A percentile compares a stretch with the other conserved stretches of the same genome.
These are phyloP conservation scores for Penicillium taxi DNA, from an alignment of 495 filamentous ascomycete genomes.

Conservation along the genomic window DNA sequence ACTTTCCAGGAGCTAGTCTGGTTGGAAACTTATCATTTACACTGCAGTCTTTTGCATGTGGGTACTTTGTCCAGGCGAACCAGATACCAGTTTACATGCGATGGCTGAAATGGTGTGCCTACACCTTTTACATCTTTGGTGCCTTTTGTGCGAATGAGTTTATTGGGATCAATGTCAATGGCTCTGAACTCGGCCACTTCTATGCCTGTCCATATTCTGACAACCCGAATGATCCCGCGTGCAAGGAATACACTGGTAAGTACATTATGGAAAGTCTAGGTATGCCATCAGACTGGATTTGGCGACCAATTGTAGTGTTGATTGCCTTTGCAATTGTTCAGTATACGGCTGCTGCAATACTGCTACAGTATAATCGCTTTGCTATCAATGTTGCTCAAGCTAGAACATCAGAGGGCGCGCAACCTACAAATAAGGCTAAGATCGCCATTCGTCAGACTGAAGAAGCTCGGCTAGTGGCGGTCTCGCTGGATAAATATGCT, in stretches of 20 bases:
- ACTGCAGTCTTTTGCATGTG: slow-evolving; percentile 60
- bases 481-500: slow-evolving; percentile 52
- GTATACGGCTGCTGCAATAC: slow-evolving; percentile 45
- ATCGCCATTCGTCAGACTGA: slow-evolving; percentile 41
- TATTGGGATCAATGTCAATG: slow-evolving; percentile 34
- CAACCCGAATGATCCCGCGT: slow-evolving; percentile 48
- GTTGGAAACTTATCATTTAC: slow-evolving; percentile 65
- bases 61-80: slow-evolving; percentile 62
- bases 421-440: slow-evolving; percentile 54
- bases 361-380: slow-evolving; percentile 50
- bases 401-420: slow-evolving; percentile 45
- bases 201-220: slow-evolving; percentile 60
- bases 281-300: slow-evolving; percentile 55
- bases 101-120: slow-evolving; percentile 57
- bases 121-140: slow-evolving; percentile 59
- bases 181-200: slow-evolving; percentile 38
- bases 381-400: slow-evolving; percentile 54
- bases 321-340: slow-evolving; percentile 51
- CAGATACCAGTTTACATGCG: slow-evolving; percentile 66
- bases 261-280: slow-evolving; percentile 60
- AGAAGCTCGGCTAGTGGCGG: slow-evolving; percentile 48
- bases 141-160: slow-evolving; percentile 65
- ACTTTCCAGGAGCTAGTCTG: slow-evolving; percentile 54
- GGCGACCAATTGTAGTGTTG: slow-evolving; percentile 52
- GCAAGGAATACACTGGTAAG: slow-evolving; percentile 55